Evolutionary conservation across 1,139 yeast species (phyloP), one percentile per base, ranked within the genome.

Genomic region (Kluyveromyces sp.): DNA sequence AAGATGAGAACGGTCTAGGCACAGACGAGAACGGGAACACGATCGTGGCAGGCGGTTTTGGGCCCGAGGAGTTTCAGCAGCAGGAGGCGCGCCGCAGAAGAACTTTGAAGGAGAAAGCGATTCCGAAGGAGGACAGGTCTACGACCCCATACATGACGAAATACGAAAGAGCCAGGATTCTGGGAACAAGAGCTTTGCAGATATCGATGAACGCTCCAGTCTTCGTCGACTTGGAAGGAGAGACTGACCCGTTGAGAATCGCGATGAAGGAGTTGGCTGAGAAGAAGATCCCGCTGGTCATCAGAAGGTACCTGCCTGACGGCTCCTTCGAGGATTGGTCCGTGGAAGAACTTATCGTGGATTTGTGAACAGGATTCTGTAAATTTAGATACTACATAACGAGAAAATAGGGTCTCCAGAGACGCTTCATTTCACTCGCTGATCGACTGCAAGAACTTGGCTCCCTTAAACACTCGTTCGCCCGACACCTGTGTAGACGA

Each of bases 91-190:
- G 70, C 37, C 73, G 80, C 48, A 74, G 81, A 62, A 84, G 78
- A 66, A 78, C 94, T 16, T 73, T 78, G 46, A 82, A 76, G 57
- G 94, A 86, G 54, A 75, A 87, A 56, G 94, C 97, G 13, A 88
- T 92, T 48, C 85, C 96, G 43, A 85, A 78, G 58, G 95, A 86
- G 16, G 71, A 86, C 50, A 77, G 99, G 63, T 77, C 88, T 33
- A 92, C 99, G 18, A 92, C 99, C 11, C 99, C 99, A 42, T 92
- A 92, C 64, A 88, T 92, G 97, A 92, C 98, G 47, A 92, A 92
- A 63, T 92, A 92, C 64, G 98, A 92, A 70, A 78, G 96, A 57
- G 98, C 98, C 8, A 78, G 98, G 68, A 87, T 92, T 49, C 75
- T 92, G 57, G 98, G 98, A 29, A 92, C 98, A 9, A 77, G 98